Percentiles rank a stretch among this genome's conserved stretches.
These are phyloP conservation scores for Rubia tinctorum DNA, from an alignment of 305 asterid species.

Conservation along the genomic window DNA sequence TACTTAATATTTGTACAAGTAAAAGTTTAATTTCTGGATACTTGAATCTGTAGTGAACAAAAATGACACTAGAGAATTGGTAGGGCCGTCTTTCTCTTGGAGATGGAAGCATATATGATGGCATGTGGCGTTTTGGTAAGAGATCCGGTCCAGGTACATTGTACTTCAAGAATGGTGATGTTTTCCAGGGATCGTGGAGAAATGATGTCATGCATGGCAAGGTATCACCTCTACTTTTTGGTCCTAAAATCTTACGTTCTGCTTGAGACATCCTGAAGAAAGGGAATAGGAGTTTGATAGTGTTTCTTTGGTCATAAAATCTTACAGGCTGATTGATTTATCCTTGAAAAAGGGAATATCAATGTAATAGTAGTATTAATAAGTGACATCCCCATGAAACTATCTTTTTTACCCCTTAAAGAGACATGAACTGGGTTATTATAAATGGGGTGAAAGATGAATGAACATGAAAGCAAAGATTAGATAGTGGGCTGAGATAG, in stretches of 20 bases:
- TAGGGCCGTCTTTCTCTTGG: slow-evolving; percentile 85
- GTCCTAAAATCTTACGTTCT: neutral
- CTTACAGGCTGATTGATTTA: too few relatives aligned
- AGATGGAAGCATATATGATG: slow-evolving; percentile 90
- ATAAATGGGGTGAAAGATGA: neutral
- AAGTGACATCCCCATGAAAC: neutral
- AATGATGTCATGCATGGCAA: slow-evolving; percentile 99
- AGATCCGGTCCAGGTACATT: slow-evolving; percentile 91
- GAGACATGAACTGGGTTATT: neutral
- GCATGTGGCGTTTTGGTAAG: slow-evolving; percentile 97
- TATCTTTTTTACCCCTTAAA: neutral
- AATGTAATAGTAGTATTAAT: neutral
- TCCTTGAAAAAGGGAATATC: neutral
- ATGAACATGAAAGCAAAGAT: neutral
- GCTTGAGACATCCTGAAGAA: neutral
- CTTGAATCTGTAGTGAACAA: slow-evolving; percentile 3
- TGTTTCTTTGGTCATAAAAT: neutral
- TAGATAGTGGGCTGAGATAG: neutral
- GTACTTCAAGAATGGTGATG: slow-evolving; percentile 87
- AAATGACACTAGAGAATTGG: slow-evolving; percentile 19
- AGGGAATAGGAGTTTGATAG: neutral
- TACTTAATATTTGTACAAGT: slow-evolving; percentile 27
- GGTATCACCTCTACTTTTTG: slow-evolving; percentile 41
- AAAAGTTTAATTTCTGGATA: slow-evolving; percentile 6
- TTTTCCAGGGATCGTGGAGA: slow-evolving; percentile 95